Conservation (phyloP, 202 grass and related monocot species). For the Carex sylvatica region DNA sequence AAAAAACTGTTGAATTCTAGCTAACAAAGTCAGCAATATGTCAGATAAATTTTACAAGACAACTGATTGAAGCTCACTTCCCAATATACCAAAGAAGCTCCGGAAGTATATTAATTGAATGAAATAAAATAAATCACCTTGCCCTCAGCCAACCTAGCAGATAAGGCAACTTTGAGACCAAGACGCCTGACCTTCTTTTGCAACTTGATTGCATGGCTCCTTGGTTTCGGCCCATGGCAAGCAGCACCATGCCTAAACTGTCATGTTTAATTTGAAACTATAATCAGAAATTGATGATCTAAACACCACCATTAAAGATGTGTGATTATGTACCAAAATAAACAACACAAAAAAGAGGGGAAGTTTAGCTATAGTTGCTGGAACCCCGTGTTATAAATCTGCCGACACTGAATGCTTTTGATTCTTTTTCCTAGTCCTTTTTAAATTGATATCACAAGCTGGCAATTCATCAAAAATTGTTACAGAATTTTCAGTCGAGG, state of each 20-base stretch:
- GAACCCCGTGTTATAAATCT: neutral
- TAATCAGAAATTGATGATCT: neutral
- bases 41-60: neutral
- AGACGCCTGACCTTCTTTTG: slow-evolving; percentile 78
- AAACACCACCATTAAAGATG: neutral
- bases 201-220: slow-evolving; percentile 79
- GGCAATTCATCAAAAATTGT: neutral
- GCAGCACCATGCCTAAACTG: slow-evolving; percentile 75
- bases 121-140: slow-evolving; percentile 43
- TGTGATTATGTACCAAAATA: neutral
- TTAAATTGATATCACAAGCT: neutral
- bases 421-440: neutral
- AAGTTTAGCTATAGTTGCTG: neutral
- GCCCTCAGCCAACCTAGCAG: slow-evolving; percentile 61
- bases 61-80: neutral
- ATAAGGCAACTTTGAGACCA: slow-evolving; percentile 85
- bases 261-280: slow-evolving; percentile 26
- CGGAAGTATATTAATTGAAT: neutral
- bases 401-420: neutral
- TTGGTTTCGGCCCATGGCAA: slow-evolving; percentile 92
- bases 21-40: neutral
- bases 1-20: neutral
- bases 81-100: neutral
- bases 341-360: slow-evolving; percentile 1
- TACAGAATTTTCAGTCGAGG: neutral